Evolutionary conservation across 257 asterid species (phyloP), one percentile per base, ranked within the genome.

Genomic region (Salvia miltiorrhiza): DNA sequence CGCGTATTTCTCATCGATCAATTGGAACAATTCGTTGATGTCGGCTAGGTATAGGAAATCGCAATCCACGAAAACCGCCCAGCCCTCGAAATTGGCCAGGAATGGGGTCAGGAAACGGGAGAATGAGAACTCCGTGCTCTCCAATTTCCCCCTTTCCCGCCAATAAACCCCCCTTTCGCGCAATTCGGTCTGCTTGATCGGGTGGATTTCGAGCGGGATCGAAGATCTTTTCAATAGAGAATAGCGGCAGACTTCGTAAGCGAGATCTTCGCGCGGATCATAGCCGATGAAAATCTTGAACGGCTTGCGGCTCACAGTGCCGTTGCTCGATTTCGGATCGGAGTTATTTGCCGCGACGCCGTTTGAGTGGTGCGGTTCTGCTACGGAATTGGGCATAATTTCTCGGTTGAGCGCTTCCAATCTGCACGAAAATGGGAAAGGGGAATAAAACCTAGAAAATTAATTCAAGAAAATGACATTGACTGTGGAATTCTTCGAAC

Each of bases 41-140:
- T 86, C 93, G 47, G 69, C 83, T n/a, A 90, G 74, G 77, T 90
- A 86, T 60, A 90, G 67, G 80, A 90, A 86, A 84, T 90, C 97
- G 62, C 95, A 86, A 70, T 86, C 95, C 70, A 90, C 92, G 77
- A 90, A 90, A 93, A 90, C 75, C 8, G 93, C 93, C 97, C 95
- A 88, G 3, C 97, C 97, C 5, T 84, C 77, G 33, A 69, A 86
- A 70, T 78, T 63, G 5, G 95, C 87, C 6, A 86, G 70, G 39
- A 71, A 61, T 0, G 93, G 95, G 20, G 97, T 88, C 65, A 90
- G 75, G 69, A 90, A 88, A 32, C 97, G 83, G 40, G 93, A 69
- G 72, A 88, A 88, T 0, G 95, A 90, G 37, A 88, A 90, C 79
- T 90, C 97, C 1, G 95, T 88, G 81, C 95, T 88, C 83, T 90